A percentile compares a stretch with the other conserved stretches of the same genome.
Evolutionary conservation across 2,329 filamentous ascomycete genomes (phyloP).

Genomic region (Xylariaceae sp.): DNA sequence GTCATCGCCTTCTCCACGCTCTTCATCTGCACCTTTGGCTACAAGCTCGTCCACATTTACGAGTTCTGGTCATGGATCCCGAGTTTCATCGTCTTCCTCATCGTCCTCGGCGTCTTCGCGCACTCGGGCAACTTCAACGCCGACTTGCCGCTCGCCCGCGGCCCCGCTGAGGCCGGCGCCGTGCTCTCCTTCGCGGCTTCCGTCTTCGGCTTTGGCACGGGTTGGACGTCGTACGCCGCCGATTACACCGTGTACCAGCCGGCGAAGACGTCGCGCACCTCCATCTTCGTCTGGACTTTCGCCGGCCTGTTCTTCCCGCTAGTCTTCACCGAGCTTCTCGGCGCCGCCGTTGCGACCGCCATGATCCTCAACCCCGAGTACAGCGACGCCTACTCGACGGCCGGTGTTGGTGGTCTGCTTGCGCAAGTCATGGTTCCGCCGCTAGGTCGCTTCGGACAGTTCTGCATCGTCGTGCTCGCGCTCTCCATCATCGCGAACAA

Average conservation of each 20-base stretch:
- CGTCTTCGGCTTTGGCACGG: constrained; percentile 62
- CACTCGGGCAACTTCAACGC: constrained; percentile 60
- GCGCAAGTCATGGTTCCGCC: constrained; percentile 57
- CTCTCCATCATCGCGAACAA: constrained; percentile 66
- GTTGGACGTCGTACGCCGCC: constrained; percentile 69
- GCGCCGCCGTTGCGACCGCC: constrained; percentile 63
- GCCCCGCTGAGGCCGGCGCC: constrained; percentile 53
- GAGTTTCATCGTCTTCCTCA: constrained; percentile 65
- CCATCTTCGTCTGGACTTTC: constrained; percentile 66
- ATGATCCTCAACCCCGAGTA: constrained; percentile 51
- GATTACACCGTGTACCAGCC: constrained; percentile 81
- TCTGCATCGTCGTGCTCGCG: constrained; percentile 62
- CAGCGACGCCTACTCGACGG: constrained; percentile 45
- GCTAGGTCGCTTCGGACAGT: constrained; percentile 63
- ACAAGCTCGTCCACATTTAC: constrained; percentile 71
- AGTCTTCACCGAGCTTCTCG: constrained; percentile 68
- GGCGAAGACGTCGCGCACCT: constrained; percentile 48
- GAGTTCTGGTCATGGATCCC: constrained; percentile 73
- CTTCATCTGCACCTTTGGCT: constrained; percentile 65
- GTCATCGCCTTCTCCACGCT: constrained; percentile 66
- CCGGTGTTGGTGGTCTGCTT: constrained; percentile 62
- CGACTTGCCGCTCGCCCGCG: constrained; percentile 49
- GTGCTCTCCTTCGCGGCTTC: constrained; percentile 62
- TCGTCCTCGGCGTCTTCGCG: constrained; percentile 63
- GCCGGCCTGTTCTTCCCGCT: constrained; percentile 64